Base-by-base conservation (phyloP, 768 basidiomycete species). In the Russula dissimulans region DNA sequence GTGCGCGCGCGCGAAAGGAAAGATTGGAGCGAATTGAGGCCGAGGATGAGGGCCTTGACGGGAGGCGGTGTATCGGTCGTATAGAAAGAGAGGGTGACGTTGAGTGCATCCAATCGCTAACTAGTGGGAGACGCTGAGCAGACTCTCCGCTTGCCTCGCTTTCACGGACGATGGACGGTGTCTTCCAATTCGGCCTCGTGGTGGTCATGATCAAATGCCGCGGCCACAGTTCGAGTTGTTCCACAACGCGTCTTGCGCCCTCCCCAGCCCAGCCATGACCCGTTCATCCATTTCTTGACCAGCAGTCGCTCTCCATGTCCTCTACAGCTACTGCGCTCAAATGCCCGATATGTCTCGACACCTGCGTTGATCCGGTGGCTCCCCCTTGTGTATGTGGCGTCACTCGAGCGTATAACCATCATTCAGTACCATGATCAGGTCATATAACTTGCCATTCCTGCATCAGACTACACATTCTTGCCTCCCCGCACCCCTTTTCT, bases 281-380 rank as follows among this genome's bases (percentile, higher is more conserved):
- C 9, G 10, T 9, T 26, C 29, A 5, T 10, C 29, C 15, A n/a
- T 12, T 36, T 17, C 39, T 32, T 14, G 39, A 32, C 47, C 11
- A 17, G 39, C 9, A 7, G 29, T 49, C 29, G 47, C 56, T 8
- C 22, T 39, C n/a, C 41, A 42, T 50, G 41, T 14, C 46, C 32
- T 49, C 48, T 55, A 4, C 14, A 15, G 41, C 43, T 48, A 10
- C 41, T 31, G 12, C 31, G n/a, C 38, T 11, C 32, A 48, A 60
- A 10, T 65, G 65, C 43, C 54, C 62, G 3, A 60, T 66, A 31
- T 66, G 65, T 51, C 44, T 60, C 14, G 65, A 64, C 11, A 43
- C 8, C 43, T 31, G 60, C 51, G 44, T 36, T 11, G 34, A 61
- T 12, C 62, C 63, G 2, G 48, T 64, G 0, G 59, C 48, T 18